These are phyloP conservation scores for Perilla frutescens DNA, from an alignment of 257 asterid species.

Conservation along the genomic window DNA sequence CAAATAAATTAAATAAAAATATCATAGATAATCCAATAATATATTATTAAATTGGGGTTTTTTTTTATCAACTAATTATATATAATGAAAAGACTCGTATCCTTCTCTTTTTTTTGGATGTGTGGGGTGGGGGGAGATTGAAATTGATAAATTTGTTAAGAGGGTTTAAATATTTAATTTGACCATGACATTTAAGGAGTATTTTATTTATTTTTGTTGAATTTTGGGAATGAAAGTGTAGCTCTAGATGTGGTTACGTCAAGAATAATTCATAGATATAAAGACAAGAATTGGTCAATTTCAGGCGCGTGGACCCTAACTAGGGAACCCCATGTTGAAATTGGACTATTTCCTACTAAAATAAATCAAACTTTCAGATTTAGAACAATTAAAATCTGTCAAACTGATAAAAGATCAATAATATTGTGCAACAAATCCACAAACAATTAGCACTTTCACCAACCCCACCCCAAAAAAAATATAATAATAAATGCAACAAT, in stretches of 20 bases:
- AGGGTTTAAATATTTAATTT: background rate
- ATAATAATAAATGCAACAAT: background rate
- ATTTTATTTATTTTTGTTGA: background rate
- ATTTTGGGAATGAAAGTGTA: background rate
- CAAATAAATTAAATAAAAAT: background rate
- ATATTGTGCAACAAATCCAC: constrained; percentile 18
- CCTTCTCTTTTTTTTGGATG: no score
- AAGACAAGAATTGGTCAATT: constrained; percentile 25
- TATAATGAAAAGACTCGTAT: no score
- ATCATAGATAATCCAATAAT: background rate
- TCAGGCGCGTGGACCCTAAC: constrained; percentile 32
- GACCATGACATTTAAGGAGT: background rate
- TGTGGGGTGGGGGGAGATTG: background rate
- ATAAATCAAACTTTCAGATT: background rate
- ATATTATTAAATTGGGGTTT: no score
- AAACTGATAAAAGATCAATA: background rate
- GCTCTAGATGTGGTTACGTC: background rate
- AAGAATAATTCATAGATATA: background rate
- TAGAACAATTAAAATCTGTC: background rate
- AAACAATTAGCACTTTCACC: constrained; percentile 7
- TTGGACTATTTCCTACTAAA: constrained; percentile 9
- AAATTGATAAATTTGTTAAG: background rate
- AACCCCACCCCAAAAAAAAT: background rate
- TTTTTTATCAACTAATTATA: no score
- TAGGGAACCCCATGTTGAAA: constrained; percentile 9